Conservation (phyloP, 2,329 filamentous ascomycete genomes). For the Fusarium brevicatenulatum region DNA sequence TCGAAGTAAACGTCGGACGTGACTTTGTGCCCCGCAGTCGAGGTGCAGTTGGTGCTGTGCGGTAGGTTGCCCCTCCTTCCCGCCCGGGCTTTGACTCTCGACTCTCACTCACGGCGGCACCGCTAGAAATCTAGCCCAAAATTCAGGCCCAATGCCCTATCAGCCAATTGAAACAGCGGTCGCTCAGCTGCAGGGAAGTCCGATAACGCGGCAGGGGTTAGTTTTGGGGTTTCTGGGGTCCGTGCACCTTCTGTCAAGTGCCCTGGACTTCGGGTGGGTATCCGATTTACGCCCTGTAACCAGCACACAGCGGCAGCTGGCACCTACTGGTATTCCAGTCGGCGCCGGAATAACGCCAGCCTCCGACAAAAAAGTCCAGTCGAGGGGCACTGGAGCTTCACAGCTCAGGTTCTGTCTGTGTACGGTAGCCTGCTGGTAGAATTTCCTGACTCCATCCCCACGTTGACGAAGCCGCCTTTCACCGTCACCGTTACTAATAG, state of each 20-base stretch:
- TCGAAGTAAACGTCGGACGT: constrained; percentile 42
- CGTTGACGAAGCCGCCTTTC: constrained; percentile 42
- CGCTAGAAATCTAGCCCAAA: constrained; percentile 35
- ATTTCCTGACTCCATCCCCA: constrained; percentile 45
- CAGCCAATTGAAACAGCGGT: constrained; percentile 34
- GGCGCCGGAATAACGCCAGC: constrained; percentile 43
- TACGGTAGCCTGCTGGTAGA: constrained; percentile 44
- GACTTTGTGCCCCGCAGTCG: constrained; percentile 45
- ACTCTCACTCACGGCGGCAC: constrained; percentile 38
- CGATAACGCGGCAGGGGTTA: constrained; percentile 31
- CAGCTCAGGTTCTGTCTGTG: constrained; percentile 44
- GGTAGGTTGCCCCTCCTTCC: not conserved
- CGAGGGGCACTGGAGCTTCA: constrained; percentile 44
- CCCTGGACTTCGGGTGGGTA: constrained; percentile 17
- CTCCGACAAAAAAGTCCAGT: constrained; percentile 46
- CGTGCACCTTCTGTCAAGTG: constrained; percentile 38
- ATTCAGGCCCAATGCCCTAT: constrained; percentile 41
- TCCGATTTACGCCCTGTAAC: not conserved
- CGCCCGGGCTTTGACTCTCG: not conserved
- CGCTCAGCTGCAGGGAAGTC: constrained; percentile 22
- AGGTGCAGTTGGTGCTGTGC: not conserved
- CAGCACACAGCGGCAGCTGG: not conserved
- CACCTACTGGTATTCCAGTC: not conserved
- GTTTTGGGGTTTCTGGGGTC: constrained; percentile 34
- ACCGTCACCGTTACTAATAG: constrained; percentile 39